Base-by-base conservation (phyloP, 208 protist genomes). In the Wallacemonas rigidus region DNA sequence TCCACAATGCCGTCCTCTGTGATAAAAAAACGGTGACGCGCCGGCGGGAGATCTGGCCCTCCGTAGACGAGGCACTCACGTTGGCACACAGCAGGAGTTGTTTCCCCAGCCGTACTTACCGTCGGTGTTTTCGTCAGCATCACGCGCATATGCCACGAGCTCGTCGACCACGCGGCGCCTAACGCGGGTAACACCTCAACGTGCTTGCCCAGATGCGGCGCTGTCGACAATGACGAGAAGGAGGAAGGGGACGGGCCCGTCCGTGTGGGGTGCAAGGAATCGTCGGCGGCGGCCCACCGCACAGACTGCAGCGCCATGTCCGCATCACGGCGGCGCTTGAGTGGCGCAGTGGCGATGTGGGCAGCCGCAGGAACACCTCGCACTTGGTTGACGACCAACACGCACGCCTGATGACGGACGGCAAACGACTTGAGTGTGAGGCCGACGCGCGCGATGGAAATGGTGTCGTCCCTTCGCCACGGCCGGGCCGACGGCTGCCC, bases 361-460 rank as follows among this genome's bases (percentile, higher is more conserved):
- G 55, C 41, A 15, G 50, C 5, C 2, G 51, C 69, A 17, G 54
- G 48, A 14, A 57, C 51, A 17, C 67, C 48, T 8, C 82, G 82
- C 12, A 91, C 84, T 45, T 94, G 86, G 56, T 94, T 94, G 3
- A 77, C 79, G 11, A 87, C 84, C 11, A 94, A 1, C 17, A 91
- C 80, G 9, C 81, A 85, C 61, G 76, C 82, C 26, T 76, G 69
- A 47, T 86, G 64, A 39, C 48, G 26, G 1, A 78, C 74, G 2
- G 86, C 84, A 54, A 82, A 81, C 3, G 68, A 55, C 41, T 81
- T 82, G 61, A 94, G 72, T n/a, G 56, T 41, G 41, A 70, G 43
- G 5, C 83, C 83, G 14, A 80, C 65, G 0, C 17, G 2, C 17
- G 39, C 56, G 2, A 79, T 44, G 5, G 35, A 61, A 5, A 8